Evolutionary conservation across 2,329 filamentous ascomycete genomes (phyloP).

Genomic region (Cladobotryum mycophilum): DNA sequence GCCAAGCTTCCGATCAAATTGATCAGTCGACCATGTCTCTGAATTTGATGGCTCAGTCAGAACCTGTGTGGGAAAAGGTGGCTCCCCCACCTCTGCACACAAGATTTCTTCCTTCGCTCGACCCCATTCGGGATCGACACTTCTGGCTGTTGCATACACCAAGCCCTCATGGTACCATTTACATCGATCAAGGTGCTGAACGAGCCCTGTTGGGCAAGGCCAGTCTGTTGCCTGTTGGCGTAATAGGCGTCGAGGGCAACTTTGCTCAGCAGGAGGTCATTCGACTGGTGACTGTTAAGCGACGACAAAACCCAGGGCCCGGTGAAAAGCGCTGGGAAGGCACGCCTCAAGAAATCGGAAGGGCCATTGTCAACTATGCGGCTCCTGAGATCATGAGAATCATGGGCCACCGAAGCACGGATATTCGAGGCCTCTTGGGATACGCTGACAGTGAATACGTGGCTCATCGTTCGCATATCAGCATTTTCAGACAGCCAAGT

Average conservation of each 20-base stretch:
- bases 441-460: conserved; percentile 96
- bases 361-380: conserved; percentile 91
- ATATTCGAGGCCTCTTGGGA: conserved; percentile 74
- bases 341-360: conserved; percentile 66
- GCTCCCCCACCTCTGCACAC: conserved; percentile 70
- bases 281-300: conserved; percentile 72
- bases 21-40: conserved; percentile 38
- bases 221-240: conserved; percentile 81
- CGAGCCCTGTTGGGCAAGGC: conserved; percentile 75
- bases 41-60: conserved; percentile 24
- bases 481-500: conserved; percentile 57
- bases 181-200: conserved; percentile 87
- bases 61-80: conserved; percentile 17
- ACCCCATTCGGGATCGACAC: conserved; percentile 85
- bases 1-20: conserved; percentile 29
- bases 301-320: conserved; percentile 34
- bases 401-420: conserved; percentile 73
- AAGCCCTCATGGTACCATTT: conserved; percentile 81
- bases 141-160: conserved; percentile 97
- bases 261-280: conserved; percentile 94
- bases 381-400: conserved; percentile 76
- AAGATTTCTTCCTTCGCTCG: conserved; percentile 77
- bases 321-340: conserved; percentile 45
- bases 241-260: conserved; percentile 79
- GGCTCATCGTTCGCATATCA: conserved; percentile 80